Percentiles rank a stretch among this genome's conserved stretches.
These are phyloP conservation scores for Claviceps africana DNA, from an alignment of 2,329 filamentous ascomycete species.

Conservation along the genomic window DNA sequence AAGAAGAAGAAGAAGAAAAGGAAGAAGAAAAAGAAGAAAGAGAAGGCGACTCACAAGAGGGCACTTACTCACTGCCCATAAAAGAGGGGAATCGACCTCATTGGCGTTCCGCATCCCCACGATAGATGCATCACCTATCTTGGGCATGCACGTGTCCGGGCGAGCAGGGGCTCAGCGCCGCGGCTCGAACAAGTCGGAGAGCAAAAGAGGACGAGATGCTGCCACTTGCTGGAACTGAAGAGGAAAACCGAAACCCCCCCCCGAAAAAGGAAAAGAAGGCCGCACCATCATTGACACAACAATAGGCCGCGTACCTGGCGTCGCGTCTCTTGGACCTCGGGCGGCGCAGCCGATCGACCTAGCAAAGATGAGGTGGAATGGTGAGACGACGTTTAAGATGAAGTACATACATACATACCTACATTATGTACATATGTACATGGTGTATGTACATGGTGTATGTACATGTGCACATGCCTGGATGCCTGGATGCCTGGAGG, in stretches of 20 bases:
- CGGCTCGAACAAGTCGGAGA: too few species aligned
- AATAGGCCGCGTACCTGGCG: not conserved
- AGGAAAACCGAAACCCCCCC: too few species aligned
- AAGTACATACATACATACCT: not conserved
- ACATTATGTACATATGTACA: too few species aligned
- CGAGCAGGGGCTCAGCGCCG: not conserved
- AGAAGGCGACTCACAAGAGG: not conserved
- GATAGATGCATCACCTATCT: not conserved
- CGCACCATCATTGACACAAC: not conserved
- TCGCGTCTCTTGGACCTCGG: not conserved
- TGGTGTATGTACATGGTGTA: too few species aligned
- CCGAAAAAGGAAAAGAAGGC: too few species aligned
- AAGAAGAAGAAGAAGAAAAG: not conserved
- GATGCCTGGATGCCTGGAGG: too few species aligned
- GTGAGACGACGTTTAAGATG: not conserved
- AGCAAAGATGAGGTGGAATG: not conserved
- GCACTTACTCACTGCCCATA: not conserved
- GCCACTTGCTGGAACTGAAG: not conserved
- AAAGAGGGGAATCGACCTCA: not conserved
- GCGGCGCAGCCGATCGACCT: not conserved
- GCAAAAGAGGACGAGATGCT: too few species aligned
- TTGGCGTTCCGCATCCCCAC: not conserved
- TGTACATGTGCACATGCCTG: too few species aligned
- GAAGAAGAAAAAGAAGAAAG: too few species aligned
- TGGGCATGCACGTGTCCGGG: not conserved